Evolutionary conservation across 1,284 basidiomycete species (phyloP).

Genomic region (Chiua sp.): DNA sequence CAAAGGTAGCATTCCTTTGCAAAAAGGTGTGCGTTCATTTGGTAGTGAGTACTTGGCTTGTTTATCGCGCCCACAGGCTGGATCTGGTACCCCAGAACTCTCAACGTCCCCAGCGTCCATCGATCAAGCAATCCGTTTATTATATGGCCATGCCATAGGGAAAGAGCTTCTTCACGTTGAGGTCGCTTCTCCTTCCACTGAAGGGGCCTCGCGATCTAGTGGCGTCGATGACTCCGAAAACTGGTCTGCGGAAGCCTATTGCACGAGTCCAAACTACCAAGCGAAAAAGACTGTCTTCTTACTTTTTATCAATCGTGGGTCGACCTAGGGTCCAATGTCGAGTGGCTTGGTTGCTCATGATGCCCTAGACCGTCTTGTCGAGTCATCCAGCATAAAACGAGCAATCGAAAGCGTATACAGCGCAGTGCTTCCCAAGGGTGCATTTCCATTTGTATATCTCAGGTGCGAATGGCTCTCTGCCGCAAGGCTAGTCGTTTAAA

Average conservation of each 20-base stretch:
- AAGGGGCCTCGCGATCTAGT: conserved; percentile 22
- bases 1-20: conserved; percentile 87
- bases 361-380: conserved; percentile 86
- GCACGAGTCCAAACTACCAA: conserved; percentile 91
- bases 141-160: conserved; percentile 85
- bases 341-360: not conserved
- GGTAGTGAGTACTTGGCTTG: not conserved
- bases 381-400: conserved; percentile 86
- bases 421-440: conserved; percentile 89
- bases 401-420: conserved; percentile 90
- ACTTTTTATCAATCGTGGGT: conserved; percentile 97
- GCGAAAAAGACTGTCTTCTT: conserved; percentile 87
- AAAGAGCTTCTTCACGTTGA: conserved; percentile 78
- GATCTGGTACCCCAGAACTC: conserved; percentile 78
- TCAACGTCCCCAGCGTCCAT: conserved; percentile 79
- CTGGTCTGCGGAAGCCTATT: conserved; percentile 78
- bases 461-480: conserved; percentile 53
- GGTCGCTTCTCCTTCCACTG: conserved; percentile 40
- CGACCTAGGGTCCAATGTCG: not conserved
- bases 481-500: conserved; percentile 2
- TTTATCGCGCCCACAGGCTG: conserved; percentile 53
- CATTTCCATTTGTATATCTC: conserved; percentile 91
- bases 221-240: conserved; percentile 44
- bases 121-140: conserved; percentile 75
- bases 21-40: conserved; percentile 71